Conservation (phyloP, 345 rosid genomes). For the Lepidium sativum region DNA sequence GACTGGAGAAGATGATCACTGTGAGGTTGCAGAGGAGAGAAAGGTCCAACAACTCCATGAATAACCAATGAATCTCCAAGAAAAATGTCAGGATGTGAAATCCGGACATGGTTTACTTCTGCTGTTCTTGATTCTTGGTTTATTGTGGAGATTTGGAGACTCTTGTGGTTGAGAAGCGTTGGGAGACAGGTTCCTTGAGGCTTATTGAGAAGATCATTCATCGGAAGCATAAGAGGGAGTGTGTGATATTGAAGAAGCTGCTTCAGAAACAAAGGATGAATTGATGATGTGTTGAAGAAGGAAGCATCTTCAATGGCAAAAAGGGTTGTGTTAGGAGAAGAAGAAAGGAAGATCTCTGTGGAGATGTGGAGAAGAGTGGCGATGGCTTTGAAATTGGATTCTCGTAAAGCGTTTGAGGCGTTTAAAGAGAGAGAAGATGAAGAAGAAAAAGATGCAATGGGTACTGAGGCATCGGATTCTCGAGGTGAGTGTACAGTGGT, state of each 20-base stretch:
- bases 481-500: constrained; percentile 33
- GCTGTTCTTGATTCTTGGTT: constrained; percentile 26
- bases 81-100: constrained; percentile 64
- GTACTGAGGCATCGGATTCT: neutral
- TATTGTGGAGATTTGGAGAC: constrained; percentile 38
- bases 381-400: constrained; percentile 54
- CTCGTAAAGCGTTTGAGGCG: constrained; percentile 46
- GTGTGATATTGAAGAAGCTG: constrained; percentile 67
- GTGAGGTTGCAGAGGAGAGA: constrained; percentile 30
- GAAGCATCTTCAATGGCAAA: constrained; percentile 66
- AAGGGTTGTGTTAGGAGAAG: constrained; percentile 55
- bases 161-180: constrained; percentile 44
- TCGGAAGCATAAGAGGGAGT: constrained; percentile 40
- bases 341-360: constrained; percentile 49
- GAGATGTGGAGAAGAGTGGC: constrained; percentile 52
- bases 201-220: constrained; percentile 39
- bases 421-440: constrained; percentile 33
- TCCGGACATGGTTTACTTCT: constrained; percentile 46
- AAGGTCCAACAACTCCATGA: constrained; percentile 64
- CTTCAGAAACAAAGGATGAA: constrained; percentile 46
- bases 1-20: neutral
- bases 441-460: neutral
- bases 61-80: constrained; percentile 51
- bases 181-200: constrained; percentile 49
- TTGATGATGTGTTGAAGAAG: constrained; percentile 38